A percentile compares a stretch with the other conserved stretches of the same genome.
phyloP scores from a whole-genome alignment of 164 flowering plant genomes.

The Sedum album region DNA sequence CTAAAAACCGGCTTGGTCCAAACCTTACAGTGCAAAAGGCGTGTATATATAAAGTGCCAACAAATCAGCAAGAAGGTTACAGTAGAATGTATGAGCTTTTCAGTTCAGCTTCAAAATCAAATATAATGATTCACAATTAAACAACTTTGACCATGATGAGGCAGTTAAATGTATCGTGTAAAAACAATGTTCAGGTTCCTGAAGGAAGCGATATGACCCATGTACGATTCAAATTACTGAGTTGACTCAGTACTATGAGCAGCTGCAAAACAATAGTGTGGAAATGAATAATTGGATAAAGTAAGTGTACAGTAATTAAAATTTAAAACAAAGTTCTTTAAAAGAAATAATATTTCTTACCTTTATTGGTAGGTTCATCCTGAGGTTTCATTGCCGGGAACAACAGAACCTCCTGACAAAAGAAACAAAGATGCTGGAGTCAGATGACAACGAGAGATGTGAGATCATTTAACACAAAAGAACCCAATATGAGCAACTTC shows the following conservation, averaged over 20 bases:
- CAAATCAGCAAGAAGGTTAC: no score
- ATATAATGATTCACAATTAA: no score
- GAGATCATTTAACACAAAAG: neutral
- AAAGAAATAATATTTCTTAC: constrained; percentile 15
- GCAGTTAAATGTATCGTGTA: no score
- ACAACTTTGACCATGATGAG: no score
- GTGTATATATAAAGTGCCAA: no score
- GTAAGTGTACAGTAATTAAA: no score
- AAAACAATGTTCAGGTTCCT: no score
- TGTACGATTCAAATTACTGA: neutral
- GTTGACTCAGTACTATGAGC: neutral
- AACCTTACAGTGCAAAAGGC: no score
- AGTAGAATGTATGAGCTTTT: no score
- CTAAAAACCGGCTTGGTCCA: no score
- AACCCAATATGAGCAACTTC: neutral
- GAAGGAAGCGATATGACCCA: neutral
- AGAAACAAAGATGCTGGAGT: neutral
- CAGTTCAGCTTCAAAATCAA: no score
- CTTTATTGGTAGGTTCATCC: constrained; percentile 55
- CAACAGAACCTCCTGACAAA: constrained; percentile 75
- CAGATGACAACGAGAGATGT: neutral
- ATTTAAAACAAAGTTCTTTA: neutral
- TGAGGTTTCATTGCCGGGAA: constrained; percentile 96
- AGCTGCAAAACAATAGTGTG: neutral
- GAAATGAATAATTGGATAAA: no score